Evolutionary conservation across 139 green algal species (phyloP), one percentile per base, ranked within the genome.

Genomic region (Coelastrella sp.): DNA sequence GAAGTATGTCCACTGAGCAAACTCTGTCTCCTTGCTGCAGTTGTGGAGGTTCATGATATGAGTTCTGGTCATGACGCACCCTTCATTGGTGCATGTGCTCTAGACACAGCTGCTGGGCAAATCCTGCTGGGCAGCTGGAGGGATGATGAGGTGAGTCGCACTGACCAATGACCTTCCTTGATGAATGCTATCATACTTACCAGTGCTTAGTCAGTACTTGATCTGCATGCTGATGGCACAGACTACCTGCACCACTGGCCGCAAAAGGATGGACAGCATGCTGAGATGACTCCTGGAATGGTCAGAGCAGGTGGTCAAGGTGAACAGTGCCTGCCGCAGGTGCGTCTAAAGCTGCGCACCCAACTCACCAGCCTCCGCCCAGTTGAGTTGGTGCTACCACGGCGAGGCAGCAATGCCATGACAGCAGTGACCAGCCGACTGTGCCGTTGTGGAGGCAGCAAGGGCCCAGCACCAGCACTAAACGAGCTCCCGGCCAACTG

Each of bases 361-460:
- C 94, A 96, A 85, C 93, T 98, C 59, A 93, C 95, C 1, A 90
- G 89, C 7, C 87, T 99, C 60, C 94, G 94, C 65, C 97, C 97
- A 0, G 94, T 95, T 25, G 97, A 99, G 93, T 76, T 99, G 85
- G 93, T 99, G 60, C 84, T 98, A 72, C 94, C 95, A 84, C 5
- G 90, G 61, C 25, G 81, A 56, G 24, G 75, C 91, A 20, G 89
- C 86, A 7, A 61, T 84, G 8, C 75, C 85, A 35, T 93, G 93
- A 22, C 81, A 94, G 85, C 93, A 60, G 63, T 75, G n/a, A 88
- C 84, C 84, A 88, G 84, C 84, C 66, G 84, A 68, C 49, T 88
- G 68, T 72, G 73, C 24, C 84, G 84, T 68, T 88, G 84, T 76
- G 84, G 84, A 11, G 84, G 68, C 84, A 88, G 84, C 84, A 88